Conservation (phyloP, 2,329 filamentous ascomycete genomes). For the Geosmithia putterillii region DNA sequence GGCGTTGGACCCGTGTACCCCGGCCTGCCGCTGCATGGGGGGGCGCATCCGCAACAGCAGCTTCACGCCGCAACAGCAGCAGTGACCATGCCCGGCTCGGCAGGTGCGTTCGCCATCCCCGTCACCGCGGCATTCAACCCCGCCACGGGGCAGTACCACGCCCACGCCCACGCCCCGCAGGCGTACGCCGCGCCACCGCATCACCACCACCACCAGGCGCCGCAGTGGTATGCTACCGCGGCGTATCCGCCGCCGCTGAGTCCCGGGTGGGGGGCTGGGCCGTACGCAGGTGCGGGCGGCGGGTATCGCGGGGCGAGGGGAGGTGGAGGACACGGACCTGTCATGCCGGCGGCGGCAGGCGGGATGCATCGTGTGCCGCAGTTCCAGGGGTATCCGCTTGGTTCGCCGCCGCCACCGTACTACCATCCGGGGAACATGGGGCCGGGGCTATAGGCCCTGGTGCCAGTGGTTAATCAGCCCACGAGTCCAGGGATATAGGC, state of each 20-base stretch:
- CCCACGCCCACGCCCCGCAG: no score
- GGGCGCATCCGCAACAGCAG: no score
- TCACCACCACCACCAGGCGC: no score
- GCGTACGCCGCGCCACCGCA: background rate
- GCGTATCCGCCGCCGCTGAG: background rate
- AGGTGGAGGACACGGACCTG: background rate
- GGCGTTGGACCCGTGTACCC: no score
- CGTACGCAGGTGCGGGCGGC: no score
- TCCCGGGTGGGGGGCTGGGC: background rate
- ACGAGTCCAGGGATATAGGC: no score
- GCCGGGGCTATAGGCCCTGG: background rate
- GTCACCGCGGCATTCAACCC: background rate
- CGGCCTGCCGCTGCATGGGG: no score
- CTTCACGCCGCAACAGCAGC: no score
- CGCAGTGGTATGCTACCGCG: background rate
- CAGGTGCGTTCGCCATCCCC: background rate
- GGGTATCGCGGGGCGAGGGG: slow-evolving; percentile 1
- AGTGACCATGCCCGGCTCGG: no score
- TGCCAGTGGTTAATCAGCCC: no score
- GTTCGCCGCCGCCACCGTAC: background rate
- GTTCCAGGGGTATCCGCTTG: background rate
- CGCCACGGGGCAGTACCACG: no score
- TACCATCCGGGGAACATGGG: background rate
- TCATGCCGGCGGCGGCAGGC: background rate
- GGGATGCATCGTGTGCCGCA: background rate